Conservation (phyloP, 1,139 yeast genomes). For the Suhomyces bokatorum region DNA sequence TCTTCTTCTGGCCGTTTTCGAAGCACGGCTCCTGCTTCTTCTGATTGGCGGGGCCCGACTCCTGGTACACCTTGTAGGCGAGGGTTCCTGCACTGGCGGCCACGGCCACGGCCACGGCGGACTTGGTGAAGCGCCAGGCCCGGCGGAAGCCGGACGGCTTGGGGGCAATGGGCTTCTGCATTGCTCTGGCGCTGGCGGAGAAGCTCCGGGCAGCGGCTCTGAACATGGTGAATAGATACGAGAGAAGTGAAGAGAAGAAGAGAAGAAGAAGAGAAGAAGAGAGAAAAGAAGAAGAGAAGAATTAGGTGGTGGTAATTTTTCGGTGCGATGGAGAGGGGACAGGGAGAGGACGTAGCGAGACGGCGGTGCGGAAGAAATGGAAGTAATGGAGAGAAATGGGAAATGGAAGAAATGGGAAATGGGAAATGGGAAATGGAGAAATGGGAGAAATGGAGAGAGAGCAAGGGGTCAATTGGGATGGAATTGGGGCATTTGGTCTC, state of each 20-base stretch:
- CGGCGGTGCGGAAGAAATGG: background rate
- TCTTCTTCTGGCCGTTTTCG: slow-evolving; percentile 72
- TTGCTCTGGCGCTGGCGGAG: slow-evolving; percentile 19
- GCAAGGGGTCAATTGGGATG: too few relatives aligned
- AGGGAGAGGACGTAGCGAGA: background rate
- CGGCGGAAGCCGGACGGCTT: slow-evolving; percentile 22
- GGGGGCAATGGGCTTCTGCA: slow-evolving; percentile 15
- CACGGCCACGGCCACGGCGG: slow-evolving; percentile 29
- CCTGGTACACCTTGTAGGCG: slow-evolving; percentile 58
- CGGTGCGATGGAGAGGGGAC: background rate
- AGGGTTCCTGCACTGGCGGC: slow-evolving; percentile 48
- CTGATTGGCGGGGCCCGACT: slow-evolving; percentile 62
- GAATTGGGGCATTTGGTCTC: too few relatives aligned
- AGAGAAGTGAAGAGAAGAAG: background rate
- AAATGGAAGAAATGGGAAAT: background rate
- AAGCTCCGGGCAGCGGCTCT: slow-evolving; percentile 11
- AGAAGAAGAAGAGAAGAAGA: background rate
- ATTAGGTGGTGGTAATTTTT: background rate
- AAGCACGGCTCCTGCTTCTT: slow-evolving; percentile 49
- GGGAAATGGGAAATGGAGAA: too few relatives aligned
- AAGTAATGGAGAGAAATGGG: slow-evolving; percentile 1
- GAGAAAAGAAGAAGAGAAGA: too few relatives aligned
- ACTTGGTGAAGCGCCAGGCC: slow-evolving; percentile 34
- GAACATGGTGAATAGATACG: slow-evolving; percentile 7
- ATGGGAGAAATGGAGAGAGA: too few relatives aligned